Evolutionary conservation across 768 basidiomycete species (phyloP).

Genomic region (Mycena polygramma): DNA sequence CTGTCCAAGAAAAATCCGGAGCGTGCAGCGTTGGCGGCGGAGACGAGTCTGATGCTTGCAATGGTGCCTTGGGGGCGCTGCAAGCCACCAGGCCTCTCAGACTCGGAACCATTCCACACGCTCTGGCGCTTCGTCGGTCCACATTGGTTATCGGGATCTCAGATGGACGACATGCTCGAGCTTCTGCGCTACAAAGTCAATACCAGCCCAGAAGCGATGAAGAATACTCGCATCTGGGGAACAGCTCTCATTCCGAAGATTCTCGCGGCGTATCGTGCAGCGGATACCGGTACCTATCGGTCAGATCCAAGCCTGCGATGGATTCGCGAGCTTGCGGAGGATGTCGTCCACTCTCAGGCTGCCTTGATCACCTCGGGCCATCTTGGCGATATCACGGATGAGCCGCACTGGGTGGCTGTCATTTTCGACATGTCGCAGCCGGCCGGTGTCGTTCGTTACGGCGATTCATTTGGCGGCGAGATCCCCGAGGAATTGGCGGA

Average conservation of each 20-base stretch:
- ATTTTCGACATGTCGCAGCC: slow-evolving; percentile 12
- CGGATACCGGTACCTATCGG: not conserved
- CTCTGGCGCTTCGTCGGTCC: too few relatives aligned
- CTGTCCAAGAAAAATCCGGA: not conserved
- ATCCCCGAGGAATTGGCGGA: not conserved
- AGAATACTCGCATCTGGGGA: slow-evolving; percentile 9
- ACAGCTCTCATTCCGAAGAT: slow-evolving; percentile 2
- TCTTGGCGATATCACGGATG: slow-evolving; percentile 3
- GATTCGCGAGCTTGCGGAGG: slow-evolving; percentile 2
- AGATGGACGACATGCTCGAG: too few relatives aligned
- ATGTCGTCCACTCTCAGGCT: not conserved
- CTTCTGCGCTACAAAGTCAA: slow-evolving; percentile 18
- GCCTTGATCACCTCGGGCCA: slow-evolving; percentile 13
- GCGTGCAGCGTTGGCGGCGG: not conserved
- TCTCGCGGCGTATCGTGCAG: not conserved
- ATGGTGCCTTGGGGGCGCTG: not conserved
- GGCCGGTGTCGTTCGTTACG: slow-evolving; percentile 11
- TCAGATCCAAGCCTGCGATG: not conserved
- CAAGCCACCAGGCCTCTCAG: not conserved
- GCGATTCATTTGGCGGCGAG: slow-evolving; percentile 7
- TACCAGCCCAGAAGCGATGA: not conserved
- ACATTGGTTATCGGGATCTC: too few relatives aligned
- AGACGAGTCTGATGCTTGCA: not conserved
- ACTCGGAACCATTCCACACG: too few relatives aligned
- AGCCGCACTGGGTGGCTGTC: slow-evolving; percentile 24